A percentile compares a stretch with the other conserved stretches of the same genome.
These are phyloP conservation scores for Geranomyces michiganensis DNA, from an alignment of 192 early-diverging fungal genomes.

Conservation along the genomic window DNA sequence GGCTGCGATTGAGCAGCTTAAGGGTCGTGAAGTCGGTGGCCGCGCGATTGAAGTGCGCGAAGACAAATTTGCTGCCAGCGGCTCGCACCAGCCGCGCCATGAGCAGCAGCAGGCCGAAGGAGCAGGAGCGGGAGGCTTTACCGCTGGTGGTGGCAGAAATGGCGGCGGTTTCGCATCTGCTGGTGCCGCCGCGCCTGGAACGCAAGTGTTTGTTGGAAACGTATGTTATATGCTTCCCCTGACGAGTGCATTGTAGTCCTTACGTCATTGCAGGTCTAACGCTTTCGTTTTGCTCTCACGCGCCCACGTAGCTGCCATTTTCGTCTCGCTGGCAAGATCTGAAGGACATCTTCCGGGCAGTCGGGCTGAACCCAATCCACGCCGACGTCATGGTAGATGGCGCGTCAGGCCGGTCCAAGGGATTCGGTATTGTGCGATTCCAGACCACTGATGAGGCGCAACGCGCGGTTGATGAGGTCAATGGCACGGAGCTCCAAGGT, in stretches of 20 bases:
- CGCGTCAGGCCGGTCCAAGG: constrained; percentile 54
- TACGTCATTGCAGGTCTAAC: neutral
- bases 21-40: constrained; percentile 47
- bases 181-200: constrained; percentile 27
- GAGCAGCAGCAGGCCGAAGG: too few relatives aligned
- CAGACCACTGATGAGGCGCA: constrained; percentile 68
- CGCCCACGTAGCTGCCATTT: constrained; percentile 49
- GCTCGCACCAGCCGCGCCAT: too few relatives aligned
- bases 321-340: constrained; percentile 57
- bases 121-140: too few relatives aligned
- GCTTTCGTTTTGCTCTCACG: constrained; percentile 7
- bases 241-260: too few relatives aligned
- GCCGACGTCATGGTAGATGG: constrained; percentile 51
- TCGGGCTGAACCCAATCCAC: constrained; percentile 52
- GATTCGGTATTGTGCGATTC: constrained; percentile 60
- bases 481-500: constrained; percentile 48
- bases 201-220: constrained; percentile 79
- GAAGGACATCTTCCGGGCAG: constrained; percentile 55
- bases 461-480: constrained; percentile 59
- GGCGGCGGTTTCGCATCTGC: too few relatives aligned
- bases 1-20: constrained; percentile 43
- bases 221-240: too few relatives aligned
- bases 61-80: too few relatives aligned
- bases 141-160: too few relatives aligned
- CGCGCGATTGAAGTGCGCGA: constrained; percentile 46